Base-by-base conservation (phyloP, 2,329 filamentous ascomycete genomes). In the Cercospora janseana region DNA sequence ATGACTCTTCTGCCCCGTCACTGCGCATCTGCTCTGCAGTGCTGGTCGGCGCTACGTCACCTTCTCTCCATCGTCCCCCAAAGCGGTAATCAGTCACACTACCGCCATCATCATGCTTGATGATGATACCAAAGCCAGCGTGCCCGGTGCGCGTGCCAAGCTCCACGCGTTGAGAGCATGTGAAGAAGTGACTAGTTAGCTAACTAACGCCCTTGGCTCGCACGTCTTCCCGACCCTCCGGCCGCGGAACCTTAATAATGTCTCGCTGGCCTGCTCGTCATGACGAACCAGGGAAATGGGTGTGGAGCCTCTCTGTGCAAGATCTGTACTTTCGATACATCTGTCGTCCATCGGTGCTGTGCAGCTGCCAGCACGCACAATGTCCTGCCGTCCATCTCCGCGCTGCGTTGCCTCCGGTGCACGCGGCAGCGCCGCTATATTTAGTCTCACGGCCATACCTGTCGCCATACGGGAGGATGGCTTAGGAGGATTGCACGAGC, bases 61-160 rank as follows among this genome's bases (percentile, higher is more conserved):
- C 16, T 29, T 21, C 20, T 43, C 15, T 6, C 28, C 24, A 27
- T 28, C 32, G 13, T n/a, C 12, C 13, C 42, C 34, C 34, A 29
- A 46, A 29, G 18, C 8, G 48, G 48, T 26, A 51, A 24, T 13
- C n/a, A 29, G 48, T 51, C 48, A 51, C 48, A 32, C 48, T 46
- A 41, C 49, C n/a, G 42, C 48, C 28, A 45, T 40, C 35, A 41
- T 31, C 18, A 34, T 41, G 24, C 46, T n/a, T n/a, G n/a, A n/a
- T n/a, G n/a, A n/a, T n/a, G n/a, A n/a, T n/a, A n/a, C n/a, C n/a
- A n/a, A n/a, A 32, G 16, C 40, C 35, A 41, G 24, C 24, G 9
- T 23, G n/a, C 2, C 3, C 12, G 31, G 43, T 41, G 34, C 31
- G 34, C 45, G 16, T 13, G 18, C 24, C 44, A 23, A 24, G 44